Base-by-base conservation (phyloP, 2,329 filamentous ascomycete species). In the Emericellopsis cladophorae region DNA sequence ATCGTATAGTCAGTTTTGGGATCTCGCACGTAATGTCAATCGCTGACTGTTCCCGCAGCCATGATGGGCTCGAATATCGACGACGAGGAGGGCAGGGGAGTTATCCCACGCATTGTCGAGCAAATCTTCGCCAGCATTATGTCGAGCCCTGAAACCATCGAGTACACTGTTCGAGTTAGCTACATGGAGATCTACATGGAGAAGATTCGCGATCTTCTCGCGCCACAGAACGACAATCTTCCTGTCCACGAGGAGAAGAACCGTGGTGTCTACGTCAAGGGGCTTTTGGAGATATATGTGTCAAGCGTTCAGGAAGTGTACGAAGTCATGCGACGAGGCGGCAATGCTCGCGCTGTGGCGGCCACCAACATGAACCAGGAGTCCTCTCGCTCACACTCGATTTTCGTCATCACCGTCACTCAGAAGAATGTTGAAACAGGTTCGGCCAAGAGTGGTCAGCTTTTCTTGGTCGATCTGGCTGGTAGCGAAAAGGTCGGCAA, bases 131-230 rank as follows among this genome's bases (percentile, higher is more conserved):
- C 84, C 52, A 94, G 85, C 64, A 96, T 96, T 60, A 73, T 95
- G 65, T 79, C 84, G 18, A 95, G 88, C 52, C 86, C 90, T 35
- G 81, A 81, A 53, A 94, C 86, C 50, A 95, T 96, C 59, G 92
- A 96, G 64, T 96, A 96, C 63, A 96, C 89, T n/a, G 90, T 98
- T 40, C 80, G 89, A 42, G 90, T 96, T 56, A 95, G 88, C 62
- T 96, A 96, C 65, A 95, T 98, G 89, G 92, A 98, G 65, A 96
- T 98, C 49, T 98, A 98, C 70, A 98, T 96, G 92, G 92, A 98
- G 67, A 80, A 84, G 51, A 96, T 98, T 60, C 79, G 90, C 54
- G 92, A 98, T 77, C 66, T 98, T 54, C 68, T 98, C 48, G 80
- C 83, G 21, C 92, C 92, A 10, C 84, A 89, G 45, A 95, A 96